These are phyloP conservation scores for Aspergillus vadensis DNA, from an alignment of 2,329 filamentous ascomycete genomes.

Conservation along the genomic window DNA sequence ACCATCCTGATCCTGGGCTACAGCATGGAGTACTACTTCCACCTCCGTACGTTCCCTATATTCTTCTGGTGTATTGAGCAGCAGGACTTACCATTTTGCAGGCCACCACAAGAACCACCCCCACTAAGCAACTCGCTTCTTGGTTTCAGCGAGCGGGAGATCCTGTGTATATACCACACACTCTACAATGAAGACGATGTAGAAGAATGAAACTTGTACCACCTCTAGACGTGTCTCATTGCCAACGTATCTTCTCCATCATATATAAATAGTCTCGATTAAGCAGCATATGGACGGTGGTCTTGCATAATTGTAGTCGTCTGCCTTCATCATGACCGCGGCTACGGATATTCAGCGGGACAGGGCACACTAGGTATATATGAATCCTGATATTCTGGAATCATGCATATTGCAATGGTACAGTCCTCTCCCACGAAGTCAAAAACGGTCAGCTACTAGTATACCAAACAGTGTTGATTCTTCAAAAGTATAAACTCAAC, in stretches of 20 bases:
- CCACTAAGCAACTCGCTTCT: slow-evolving; percentile 64
- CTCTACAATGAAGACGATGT: slow-evolving; percentile 35
- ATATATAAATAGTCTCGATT: background rate
- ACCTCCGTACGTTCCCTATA: slow-evolving; percentile 74
- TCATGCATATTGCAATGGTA: no score
- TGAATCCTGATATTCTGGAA: no score
- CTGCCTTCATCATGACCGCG: no score
- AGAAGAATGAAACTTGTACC: slow-evolving; percentile 25
- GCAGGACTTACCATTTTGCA: slow-evolving; percentile 44
- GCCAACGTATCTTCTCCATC: background rate
- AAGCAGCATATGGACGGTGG: background rate
- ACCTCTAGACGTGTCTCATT: background rate
- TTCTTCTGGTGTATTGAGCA: background rate
- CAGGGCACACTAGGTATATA: no score
- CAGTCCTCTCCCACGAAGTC: no score
- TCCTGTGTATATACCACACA: slow-evolving; percentile 45
- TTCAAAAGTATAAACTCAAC: no score
- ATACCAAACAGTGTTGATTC: no score
- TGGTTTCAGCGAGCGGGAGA: slow-evolving; percentile 27
- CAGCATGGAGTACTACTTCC: slow-evolving; percentile 99
- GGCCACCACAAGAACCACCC: slow-evolving; percentile 99
- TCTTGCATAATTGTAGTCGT: no score
- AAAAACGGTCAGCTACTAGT: no score
- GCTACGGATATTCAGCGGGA: no score
- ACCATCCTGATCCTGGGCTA: slow-evolving; percentile 82